phyloP scores from a whole-genome alignment of 2,329 filamentous ascomycete species.

The Aspergillus luchuensis region DNA sequence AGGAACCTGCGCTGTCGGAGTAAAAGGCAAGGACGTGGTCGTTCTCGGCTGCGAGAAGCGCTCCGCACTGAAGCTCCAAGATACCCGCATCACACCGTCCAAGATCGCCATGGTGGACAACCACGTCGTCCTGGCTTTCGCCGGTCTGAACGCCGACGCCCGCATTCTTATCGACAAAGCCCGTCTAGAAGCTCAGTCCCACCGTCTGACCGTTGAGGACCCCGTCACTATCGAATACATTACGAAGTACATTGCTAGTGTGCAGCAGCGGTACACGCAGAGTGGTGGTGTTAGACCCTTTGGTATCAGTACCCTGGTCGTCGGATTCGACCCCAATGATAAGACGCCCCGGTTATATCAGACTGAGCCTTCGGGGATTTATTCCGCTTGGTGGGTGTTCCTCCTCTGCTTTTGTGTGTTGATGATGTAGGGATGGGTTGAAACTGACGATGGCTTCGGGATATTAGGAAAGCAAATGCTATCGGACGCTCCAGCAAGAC shows the following conservation, averaged over 20 bases:
- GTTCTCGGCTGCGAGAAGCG: slow-evolving; percentile 98
- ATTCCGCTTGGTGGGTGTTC: slow-evolving; percentile 83
- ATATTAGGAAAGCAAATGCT: slow-evolving; percentile 91
- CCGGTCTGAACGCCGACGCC: slow-evolving; percentile 95
- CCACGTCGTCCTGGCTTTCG: slow-evolving; percentile 96
- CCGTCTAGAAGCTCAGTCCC: slow-evolving; percentile 92
- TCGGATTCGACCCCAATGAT: slow-evolving; percentile 96
- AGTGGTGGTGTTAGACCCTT: slow-evolving; percentile 98
- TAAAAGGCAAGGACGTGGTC: slow-evolving; percentile 92
- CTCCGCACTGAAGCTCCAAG: slow-evolving; percentile 98
- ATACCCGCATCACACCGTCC: slow-evolving; percentile 97
- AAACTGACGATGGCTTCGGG: slow-evolving; percentile 18
- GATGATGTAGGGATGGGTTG: not conserved
- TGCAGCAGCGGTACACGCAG: slow-evolving; percentile 98
- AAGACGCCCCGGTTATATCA: slow-evolving; percentile 88
- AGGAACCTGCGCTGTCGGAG: slow-evolving; percentile 97
- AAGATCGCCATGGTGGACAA: slow-evolving; percentile 97
- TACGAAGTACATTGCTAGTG: slow-evolving; percentile 96
- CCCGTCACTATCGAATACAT: slow-evolving; percentile 99
- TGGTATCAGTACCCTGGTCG: slow-evolving; percentile 95
- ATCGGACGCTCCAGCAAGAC: slow-evolving; percentile 99
- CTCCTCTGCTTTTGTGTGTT: not conserved
- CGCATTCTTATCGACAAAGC: slow-evolving; percentile 98
- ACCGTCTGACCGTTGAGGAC: slow-evolving; percentile 95
- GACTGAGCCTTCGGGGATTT: slow-evolving; percentile 99